Conservation (phyloP, 1,139 yeast genomes). For the Saccharomyces hybrid region DNA sequence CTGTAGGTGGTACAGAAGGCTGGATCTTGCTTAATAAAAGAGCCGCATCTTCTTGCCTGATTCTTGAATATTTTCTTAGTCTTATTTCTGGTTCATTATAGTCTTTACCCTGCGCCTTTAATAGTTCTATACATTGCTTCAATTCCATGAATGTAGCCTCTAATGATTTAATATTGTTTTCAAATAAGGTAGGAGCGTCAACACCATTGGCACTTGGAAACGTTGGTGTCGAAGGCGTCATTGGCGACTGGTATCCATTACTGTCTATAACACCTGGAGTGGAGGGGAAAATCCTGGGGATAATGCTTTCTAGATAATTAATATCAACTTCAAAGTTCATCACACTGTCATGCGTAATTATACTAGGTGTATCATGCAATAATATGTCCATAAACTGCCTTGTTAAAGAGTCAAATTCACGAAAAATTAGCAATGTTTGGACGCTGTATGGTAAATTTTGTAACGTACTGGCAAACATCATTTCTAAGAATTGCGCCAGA, state of each 20-base stretch:
- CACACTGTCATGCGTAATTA: conserved; percentile 43
- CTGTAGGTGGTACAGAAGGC: not conserved
- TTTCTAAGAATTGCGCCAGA: conserved; percentile 79
- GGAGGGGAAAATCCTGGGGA: conserved; percentile 37
- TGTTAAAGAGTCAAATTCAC: conserved; percentile 81
- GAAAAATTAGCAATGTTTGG: conserved; percentile 68
- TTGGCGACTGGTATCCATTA: conserved; percentile 1
- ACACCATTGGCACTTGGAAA: conserved; percentile 20
- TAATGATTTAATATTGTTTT: conserved; percentile 34
- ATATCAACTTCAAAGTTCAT: conserved; percentile 58
- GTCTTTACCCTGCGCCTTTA: conserved; percentile 45
- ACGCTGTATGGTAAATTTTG: conserved; percentile 73
- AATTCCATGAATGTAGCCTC: conserved; percentile 52
- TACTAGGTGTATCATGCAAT: conserved; percentile 39
- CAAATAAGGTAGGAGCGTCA: conserved; percentile 31
- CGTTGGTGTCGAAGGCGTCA: conserved; percentile 4
- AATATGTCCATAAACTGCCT: conserved; percentile 59
- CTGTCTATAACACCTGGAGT: conserved; percentile 5
- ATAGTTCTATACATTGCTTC: conserved; percentile 53
- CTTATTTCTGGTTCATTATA: conserved; percentile 49
- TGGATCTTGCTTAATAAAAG: conserved; percentile 39
- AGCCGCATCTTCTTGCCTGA: conserved; percentile 53
- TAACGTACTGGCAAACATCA: conserved; percentile 81
- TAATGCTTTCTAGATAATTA: conserved; percentile 47
- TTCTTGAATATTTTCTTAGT: conserved; percentile 52